Conservation (phyloP, 176 grass and related monocot genomes). For the Musa itinerans region DNA sequence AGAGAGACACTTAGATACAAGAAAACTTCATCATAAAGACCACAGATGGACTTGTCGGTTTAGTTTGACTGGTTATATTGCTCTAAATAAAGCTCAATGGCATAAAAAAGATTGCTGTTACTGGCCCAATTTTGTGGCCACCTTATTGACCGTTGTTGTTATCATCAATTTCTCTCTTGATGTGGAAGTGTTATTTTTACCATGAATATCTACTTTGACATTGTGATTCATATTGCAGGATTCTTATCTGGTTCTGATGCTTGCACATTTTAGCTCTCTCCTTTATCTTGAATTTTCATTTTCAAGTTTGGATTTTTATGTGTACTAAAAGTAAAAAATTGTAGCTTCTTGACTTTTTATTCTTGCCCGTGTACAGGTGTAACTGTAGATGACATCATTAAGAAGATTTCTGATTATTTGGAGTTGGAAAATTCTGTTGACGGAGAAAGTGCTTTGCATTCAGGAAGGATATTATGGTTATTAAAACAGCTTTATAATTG, state of each 20-base stretch:
- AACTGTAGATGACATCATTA: constrained; percentile 50
- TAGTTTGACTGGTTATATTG: background rate
- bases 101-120: background rate
- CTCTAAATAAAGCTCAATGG: background rate
- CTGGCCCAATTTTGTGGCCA: background rate
- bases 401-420: constrained; percentile 55
- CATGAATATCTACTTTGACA: background rate
- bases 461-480: constrained; percentile 24
- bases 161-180: too few relatives aligned
- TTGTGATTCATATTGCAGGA: background rate
- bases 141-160: too few relatives aligned
- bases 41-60: background rate
- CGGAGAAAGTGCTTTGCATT: constrained; percentile 12
- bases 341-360: background rate
- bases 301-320: background rate
- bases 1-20: background rate
- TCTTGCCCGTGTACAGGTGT: constrained; percentile 31
- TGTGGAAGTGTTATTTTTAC: background rate
- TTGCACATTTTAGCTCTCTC: background rate
- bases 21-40: background rate
- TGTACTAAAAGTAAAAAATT: background rate
- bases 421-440: constrained; percentile 35
- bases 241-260: background rate
- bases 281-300: background rate
- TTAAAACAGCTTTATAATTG: constrained; percentile 59